Evolutionary conservation across 2,329 filamentous ascomycete species (phyloP).

Genomic region (Fusarium beomiforme): DNA sequence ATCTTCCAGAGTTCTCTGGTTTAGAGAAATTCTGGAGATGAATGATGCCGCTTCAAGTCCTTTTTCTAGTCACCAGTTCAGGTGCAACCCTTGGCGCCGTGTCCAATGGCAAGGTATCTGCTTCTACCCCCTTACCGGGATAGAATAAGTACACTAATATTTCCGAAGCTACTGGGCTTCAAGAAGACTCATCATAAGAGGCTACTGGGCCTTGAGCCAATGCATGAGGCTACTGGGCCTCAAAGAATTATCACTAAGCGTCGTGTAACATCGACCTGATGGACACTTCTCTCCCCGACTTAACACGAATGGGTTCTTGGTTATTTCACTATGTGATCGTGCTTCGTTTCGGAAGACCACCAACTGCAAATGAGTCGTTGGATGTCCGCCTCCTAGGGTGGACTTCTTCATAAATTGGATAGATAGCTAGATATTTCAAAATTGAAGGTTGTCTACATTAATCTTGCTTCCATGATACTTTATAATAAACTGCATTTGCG

Average conservation of each 20-base stretch:
- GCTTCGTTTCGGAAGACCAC: slow-evolving; percentile 35
- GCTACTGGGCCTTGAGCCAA: slow-evolving; percentile 19
- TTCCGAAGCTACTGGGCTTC: slow-evolving; percentile 31
- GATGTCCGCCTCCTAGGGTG: slow-evolving; percentile 34
- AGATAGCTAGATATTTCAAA: slow-evolving; percentile 22
- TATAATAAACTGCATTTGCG: not conserved
- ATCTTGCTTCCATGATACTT: not conserved
- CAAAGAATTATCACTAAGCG: not conserved
- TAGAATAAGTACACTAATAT: slow-evolving; percentile 16
- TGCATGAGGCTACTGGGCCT: slow-evolving; percentile 23
- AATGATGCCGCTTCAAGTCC: slow-evolving; percentile 5
- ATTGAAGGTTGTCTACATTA: slow-evolving; percentile 7
- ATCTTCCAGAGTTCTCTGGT: not conserved
- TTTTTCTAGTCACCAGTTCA: slow-evolving; percentile 12
- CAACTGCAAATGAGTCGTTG: slow-evolving; percentile 34
- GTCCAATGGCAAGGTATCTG: not conserved
- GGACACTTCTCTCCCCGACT: slow-evolving; percentile 12
- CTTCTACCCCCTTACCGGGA: slow-evolving; percentile 5
- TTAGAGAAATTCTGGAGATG: not conserved
- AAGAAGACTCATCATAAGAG: slow-evolving; percentile 25
- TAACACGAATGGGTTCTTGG: slow-evolving; percentile 24
- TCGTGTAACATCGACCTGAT: slow-evolving; percentile 28
- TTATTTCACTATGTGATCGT: slow-evolving; percentile 28
- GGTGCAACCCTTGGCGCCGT: not conserved
- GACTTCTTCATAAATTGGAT: slow-evolving; percentile 17